Base-by-base conservation (phyloP, 2,329 filamentous ascomycete genomes). In the Aspergillus thermomutatus region DNA sequence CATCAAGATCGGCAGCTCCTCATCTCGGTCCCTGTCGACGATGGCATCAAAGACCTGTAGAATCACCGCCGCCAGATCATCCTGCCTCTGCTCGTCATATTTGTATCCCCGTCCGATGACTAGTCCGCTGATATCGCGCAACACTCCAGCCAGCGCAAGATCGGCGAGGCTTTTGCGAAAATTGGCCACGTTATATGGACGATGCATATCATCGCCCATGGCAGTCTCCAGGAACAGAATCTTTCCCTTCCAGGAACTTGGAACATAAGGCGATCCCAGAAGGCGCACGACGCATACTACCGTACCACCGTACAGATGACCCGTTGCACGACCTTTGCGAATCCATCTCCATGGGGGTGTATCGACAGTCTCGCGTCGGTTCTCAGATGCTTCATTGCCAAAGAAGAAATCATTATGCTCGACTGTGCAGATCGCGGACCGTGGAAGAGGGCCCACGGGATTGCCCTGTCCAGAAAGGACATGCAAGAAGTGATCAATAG, bases 31-130 rank as follows among this genome's bases (percentile, higher is more conserved):
- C 6, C 28, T 6, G 8, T 46, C 45, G 4, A 54, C 52, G 27
- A 54, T 40, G 17, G n/a, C 14, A 2, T 41, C 45, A 26, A 54
- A 49, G 21, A 54, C 45, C n/a, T 49, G 43, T 34, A 14, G 7
- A 43, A 54, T 49, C 28, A 54, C 45, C 4, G n/a, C n/a, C 3
- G 52, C 52, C 6, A 75, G 74, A 47, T 66, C 51, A 14, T 63
- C 61, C 41, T 68, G 64, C 47, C 63, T 58, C 27, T 70, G 63
- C 0, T 64, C 62, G 1, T 77, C 68, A 48, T 80, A 79, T 1
- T 77, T 76, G 53, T 71, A 77, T 1, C 75, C 71, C 23, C 78
- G 57, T 4, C 78, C 78, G 1, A 80, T 65, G 4, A 79, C 75
- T 37, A 80, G 43, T 0, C 78, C 78, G 0, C 70, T 69, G 0